phyloP scores from a whole-genome alignment of 257 asterid species.

The Thymus quinquecostatus region DNA sequence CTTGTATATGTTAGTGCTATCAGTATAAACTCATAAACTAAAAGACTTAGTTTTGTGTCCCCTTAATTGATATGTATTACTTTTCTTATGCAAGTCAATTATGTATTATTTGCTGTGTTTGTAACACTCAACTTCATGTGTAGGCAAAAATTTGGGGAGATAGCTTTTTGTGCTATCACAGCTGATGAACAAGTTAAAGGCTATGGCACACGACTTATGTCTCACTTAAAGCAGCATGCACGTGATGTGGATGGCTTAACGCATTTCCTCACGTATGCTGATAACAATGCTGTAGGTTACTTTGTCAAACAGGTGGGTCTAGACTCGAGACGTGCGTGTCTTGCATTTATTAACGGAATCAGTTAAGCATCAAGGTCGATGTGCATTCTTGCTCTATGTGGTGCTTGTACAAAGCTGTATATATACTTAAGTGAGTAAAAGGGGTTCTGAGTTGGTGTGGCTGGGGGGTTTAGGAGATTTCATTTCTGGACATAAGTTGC shows the following conservation, averaged over 20 bases:
- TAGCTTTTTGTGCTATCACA: conserved; percentile 96
- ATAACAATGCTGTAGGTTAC: conserved; percentile 99
- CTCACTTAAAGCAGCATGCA: conserved; percentile 94
- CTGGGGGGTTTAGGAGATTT: not conserved
- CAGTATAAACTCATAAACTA: conserved; percentile 1
- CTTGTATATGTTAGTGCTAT: conserved; percentile 19
- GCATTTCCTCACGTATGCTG: conserved; percentile 98
- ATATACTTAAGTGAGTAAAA: not conserved
- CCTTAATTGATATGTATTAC: not conserved
- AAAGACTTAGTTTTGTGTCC: conserved; percentile 9
- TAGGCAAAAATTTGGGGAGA: conserved; percentile 99
- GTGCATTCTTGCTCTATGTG: not conserved
- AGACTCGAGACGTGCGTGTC: conserved; percentile 16
- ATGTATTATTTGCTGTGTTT: not conserved
- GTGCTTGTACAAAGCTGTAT: not conserved
- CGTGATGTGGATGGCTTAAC: conserved; percentile 96
- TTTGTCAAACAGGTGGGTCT: conserved; percentile 88
- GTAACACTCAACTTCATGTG: conserved; percentile 33
- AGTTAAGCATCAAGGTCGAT: not conserved
- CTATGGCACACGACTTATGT: conserved; percentile 97
- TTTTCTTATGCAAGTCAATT: conserved; percentile 12
- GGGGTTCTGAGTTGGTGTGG: not conserved
- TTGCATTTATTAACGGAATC: conserved; percentile 24
- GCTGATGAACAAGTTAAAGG: conserved; percentile 99
- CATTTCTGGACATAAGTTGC: conserved; percentile 16